A percentile compares a stretch with the other conserved stretches of the same genome.
phyloP scores from a whole-genome alignment of 2,329 filamentous ascomycete genomes.

The Knufia fluminis region DNA sequence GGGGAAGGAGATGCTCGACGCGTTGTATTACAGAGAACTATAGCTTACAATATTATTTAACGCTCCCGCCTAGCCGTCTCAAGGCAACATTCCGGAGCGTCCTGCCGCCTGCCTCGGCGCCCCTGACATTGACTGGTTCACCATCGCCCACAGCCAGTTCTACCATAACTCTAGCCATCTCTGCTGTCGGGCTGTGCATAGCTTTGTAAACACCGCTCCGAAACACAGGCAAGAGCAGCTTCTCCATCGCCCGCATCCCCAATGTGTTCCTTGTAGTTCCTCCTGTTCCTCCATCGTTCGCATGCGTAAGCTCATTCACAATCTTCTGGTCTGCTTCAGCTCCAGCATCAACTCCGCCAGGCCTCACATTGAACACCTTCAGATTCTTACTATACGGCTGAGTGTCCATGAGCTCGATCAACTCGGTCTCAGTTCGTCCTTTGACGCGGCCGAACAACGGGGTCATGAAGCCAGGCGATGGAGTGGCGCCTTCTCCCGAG shows the following conservation, averaged over 20 bases:
- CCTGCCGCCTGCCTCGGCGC: constrained; percentile 4
- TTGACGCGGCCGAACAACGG: constrained; percentile 55
- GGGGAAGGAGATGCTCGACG: no score
- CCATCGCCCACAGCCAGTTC: constrained; percentile 40
- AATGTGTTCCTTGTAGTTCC: constrained; percentile 22
- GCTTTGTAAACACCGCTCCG: constrained; percentile 7
- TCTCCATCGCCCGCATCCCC: constrained; percentile 11
- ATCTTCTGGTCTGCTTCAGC: constrained; percentile 29
- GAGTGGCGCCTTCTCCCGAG: constrained; percentile 52
- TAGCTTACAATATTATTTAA: not conserved
- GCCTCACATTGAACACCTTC: constrained; percentile 49
- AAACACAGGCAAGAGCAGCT: constrained; percentile 30
- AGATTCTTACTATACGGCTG: constrained; percentile 38
- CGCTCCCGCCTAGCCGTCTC: constrained; percentile 1
- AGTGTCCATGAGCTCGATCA: constrained; percentile 44
- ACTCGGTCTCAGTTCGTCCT: constrained; percentile 52
- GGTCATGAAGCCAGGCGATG: constrained; percentile 47
- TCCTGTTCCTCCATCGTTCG: constrained; percentile 21
- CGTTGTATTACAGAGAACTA: no score
- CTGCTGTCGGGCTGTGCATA: constrained; percentile 30
- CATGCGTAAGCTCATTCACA: constrained; percentile 24
- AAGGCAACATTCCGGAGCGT: constrained; percentile 1
- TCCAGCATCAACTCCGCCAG: constrained; percentile 50
- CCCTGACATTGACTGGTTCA: constrained; percentile 1
- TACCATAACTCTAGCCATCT: constrained; percentile 40